Evolutionary conservation across 2,329 filamentous ascomycete genomes (phyloP).

Genomic region (Verticillium klebahnii): DNA sequence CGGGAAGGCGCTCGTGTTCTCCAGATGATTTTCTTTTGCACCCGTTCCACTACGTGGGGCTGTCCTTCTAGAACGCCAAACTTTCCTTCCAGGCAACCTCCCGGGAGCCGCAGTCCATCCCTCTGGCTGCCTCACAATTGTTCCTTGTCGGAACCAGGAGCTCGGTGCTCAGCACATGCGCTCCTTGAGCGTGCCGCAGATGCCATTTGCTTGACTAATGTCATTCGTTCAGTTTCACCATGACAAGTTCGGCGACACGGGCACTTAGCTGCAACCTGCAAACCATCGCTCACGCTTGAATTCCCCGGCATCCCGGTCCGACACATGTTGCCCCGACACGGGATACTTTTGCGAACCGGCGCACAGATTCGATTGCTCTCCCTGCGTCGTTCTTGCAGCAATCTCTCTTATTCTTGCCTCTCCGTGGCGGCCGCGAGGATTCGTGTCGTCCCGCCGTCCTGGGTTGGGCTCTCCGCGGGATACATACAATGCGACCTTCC

Average conservation of each 20-base stretch:
- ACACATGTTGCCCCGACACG: background rate
- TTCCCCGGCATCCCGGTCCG: constrained; percentile 5
- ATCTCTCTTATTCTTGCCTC: background rate
- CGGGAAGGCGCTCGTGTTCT: constrained; percentile 5
- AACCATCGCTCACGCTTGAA: background rate
- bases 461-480: background rate
- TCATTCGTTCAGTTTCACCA: constrained; percentile 2
- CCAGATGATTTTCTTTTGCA: constrained; percentile 11
- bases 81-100: background rate
- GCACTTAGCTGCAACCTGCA: background rate
- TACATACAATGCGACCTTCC: background rate
- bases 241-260: constrained; percentile 1
- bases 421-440: background rate
- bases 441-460: background rate
- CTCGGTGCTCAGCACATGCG: background rate
- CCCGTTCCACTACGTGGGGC: constrained; percentile 1
- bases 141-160: background rate
- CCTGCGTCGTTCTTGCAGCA: background rate
- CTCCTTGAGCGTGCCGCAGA: background rate
- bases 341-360: background rate
- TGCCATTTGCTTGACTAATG: background rate
- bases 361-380: background rate
- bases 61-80: background rate
- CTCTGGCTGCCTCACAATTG: background rate
- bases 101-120: background rate